Evolutionary conservation across 805 yeast genomes (phyloP).

Genomic region (Komagataella phaffii): DNA sequence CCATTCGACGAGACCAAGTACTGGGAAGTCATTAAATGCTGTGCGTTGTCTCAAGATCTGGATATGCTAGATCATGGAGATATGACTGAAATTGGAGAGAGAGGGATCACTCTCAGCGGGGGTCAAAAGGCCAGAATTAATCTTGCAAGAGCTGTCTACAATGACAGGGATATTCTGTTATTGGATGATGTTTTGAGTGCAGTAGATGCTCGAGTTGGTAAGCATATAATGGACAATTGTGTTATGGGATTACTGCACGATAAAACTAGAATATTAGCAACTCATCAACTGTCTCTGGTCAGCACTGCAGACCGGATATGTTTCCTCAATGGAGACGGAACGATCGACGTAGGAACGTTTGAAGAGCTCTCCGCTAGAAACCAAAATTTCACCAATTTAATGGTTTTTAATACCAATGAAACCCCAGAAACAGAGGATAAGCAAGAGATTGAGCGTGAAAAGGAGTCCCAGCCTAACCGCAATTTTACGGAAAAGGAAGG

Average conservation of each 20-base stretch:
- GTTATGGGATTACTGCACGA: conserved; percentile 34
- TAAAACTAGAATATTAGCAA: conserved; percentile 56
- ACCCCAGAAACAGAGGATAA: conserved; percentile 16
- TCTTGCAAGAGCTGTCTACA: conserved; percentile 67
- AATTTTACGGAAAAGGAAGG: conserved; percentile 4
- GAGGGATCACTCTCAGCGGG: conserved; percentile 79
- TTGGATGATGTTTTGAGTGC: conserved; percentile 73
- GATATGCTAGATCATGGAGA: conserved; percentile 64
- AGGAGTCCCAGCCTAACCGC: conserved; percentile 5
- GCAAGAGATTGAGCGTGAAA: conserved; percentile 8
- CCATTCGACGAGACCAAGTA: conserved; percentile 39
- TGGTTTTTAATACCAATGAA: conserved; percentile 25
- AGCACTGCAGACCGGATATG: conserved; percentile 51
- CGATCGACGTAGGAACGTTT: conserved; percentile 39
- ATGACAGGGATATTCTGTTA: conserved; percentile 49
- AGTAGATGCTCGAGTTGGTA: conserved; percentile 72
- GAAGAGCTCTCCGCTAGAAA: conserved; percentile 31
- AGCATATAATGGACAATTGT: conserved; percentile 53
- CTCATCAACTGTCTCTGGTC: conserved; percentile 60
- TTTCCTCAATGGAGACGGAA: conserved; percentile 44
- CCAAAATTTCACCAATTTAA: conserved; percentile 28
- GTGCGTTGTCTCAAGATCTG: conserved; percentile 57
- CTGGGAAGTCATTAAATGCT: conserved; percentile 40
- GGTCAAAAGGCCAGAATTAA: conserved; percentile 79
- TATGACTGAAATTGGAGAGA: conserved; percentile 68